Evolutionary conservation across 306 rosid species (phyloP), one percentile per base, ranked within the genome.

Genomic region (Vigna reflexopilosa): DNA sequence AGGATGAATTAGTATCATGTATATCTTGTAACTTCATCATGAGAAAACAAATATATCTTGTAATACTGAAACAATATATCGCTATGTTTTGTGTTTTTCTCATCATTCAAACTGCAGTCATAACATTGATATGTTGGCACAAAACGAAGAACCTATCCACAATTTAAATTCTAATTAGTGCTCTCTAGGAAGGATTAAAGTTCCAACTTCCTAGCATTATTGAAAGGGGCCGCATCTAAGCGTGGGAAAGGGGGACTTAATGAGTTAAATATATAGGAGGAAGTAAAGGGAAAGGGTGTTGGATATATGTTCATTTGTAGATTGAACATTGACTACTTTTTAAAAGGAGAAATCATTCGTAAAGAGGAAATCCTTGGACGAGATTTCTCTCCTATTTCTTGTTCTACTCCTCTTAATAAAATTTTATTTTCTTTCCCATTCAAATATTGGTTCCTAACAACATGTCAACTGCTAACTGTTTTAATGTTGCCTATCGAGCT

Each of bases 141-240:
- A 65, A 30, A 54, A 73, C 19, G 10, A 55, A 19, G 63, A 66
- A 63, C 59, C 36, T 52, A 72, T 32, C 67, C 67, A 51, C 69
- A 77, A 40, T 45, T 32, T 32, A 42, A 1, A 36, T 17, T 24
- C 28, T 73, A 14, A 16, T 4, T 16, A 59, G n/a, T 34, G 73
- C 52, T 54, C 56, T 40, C 59, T 20, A 74, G 28, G 66, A 45
- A 67, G 71, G 28, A 56, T 67, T 26, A 34, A 45, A 44, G 47
- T 19, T 73, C 19, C 49, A 56, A 56, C 56, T 58, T 59, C 68
- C 51, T 17, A 17, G 74, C 32, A 56, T 49, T 75, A 61, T 47
- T 45, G 59, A 52, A 44, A 30, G 58, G 22, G 68, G 47, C 24
- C 12, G 40, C 75, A 67, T 55, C 57, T 38, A 44, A 61, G 55